Evolutionary conservation across 176 grass and related monocot genomes (phyloP).

Genomic region (Oryza nivara): DNA sequence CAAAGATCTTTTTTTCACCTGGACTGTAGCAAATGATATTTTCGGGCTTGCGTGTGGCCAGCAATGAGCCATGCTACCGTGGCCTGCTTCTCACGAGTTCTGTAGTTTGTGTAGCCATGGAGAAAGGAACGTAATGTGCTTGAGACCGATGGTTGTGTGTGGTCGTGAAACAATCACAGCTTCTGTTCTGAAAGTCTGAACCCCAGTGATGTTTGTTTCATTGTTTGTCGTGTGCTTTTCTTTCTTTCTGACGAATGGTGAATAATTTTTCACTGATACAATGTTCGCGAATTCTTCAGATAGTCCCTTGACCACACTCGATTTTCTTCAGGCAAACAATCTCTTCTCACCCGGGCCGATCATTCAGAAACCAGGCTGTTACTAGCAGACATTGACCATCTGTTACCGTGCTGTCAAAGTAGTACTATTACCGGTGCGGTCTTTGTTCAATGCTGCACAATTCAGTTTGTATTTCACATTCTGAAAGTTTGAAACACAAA

Average conservation of each 20-base stretch:
- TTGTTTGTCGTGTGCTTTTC: background rate
- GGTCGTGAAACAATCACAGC: conserved; percentile 5
- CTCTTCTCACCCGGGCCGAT: background rate
- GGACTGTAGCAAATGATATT: conserved; percentile 4
- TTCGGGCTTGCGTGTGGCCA: conserved; percentile 11
- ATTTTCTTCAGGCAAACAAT: background rate
- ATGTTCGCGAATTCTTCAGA: background rate
- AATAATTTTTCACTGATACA: background rate
- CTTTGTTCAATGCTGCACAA: background rate
- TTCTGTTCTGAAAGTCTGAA: background rate
- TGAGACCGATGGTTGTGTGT: conserved; percentile 5
- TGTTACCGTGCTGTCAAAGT: background rate
- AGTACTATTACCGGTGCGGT: background rate
- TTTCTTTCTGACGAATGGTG: background rate
- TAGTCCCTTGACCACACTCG: background rate
- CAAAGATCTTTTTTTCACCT: conserved; percentile 8
- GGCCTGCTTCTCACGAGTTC: conserved; percentile 6
- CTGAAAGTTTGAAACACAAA: background rate
- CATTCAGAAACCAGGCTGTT: background rate
- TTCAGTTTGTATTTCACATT: background rate
- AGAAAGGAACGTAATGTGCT: conserved; percentile 30
- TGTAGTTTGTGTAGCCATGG: background rate
- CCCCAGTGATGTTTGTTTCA: background rate
- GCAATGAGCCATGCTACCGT: conserved; percentile 3
- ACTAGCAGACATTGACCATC: background rate